Evolutionary conservation across 805 yeast genomes (phyloP).

Genomic region (Wickerhamiella spandovensis): DNA sequence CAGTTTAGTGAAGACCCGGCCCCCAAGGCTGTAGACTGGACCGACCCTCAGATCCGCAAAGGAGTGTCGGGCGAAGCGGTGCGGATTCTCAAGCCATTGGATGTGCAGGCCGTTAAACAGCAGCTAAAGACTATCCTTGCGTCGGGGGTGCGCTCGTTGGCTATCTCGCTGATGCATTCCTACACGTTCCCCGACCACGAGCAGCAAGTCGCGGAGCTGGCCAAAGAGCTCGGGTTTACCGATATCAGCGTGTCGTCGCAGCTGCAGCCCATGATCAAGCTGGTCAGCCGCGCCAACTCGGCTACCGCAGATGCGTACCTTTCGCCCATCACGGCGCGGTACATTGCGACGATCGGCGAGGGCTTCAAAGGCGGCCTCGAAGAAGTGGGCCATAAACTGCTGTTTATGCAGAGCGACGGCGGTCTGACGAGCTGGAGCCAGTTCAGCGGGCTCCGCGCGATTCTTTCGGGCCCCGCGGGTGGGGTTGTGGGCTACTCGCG

Average conservation of each 20-base stretch:
- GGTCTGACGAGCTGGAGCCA: conserved; percentile 75
- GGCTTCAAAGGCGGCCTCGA: conserved; percentile 46
- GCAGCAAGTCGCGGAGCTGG: conserved; percentile 41
- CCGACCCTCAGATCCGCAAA: conserved; percentile 28
- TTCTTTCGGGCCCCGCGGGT: conserved; percentile 94
- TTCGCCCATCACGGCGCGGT: conserved; percentile 63
- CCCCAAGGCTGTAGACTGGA: conserved; percentile 10
- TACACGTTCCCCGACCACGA: conserved; percentile 67
- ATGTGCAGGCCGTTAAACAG: conserved; percentile 30
- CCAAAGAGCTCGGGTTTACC: conserved; percentile 50
- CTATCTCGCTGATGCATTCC: conserved; percentile 59
- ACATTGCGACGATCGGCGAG: conserved; percentile 43
- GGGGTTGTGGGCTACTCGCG: conserved; percentile 90
- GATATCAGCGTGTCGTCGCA: conserved; percentile 57
- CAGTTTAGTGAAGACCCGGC: conserved; percentile 65
- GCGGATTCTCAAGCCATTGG: conserved; percentile 40
- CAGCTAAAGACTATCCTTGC: conserved; percentile 34
- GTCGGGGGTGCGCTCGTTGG: conserved; percentile 53
- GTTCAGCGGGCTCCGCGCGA: conserved; percentile 80
- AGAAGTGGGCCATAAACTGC: conserved; percentile 23
- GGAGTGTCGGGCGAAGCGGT: conserved; percentile 64
- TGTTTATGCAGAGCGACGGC: conserved; percentile 93
- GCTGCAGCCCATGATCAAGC: conserved; percentile 67
- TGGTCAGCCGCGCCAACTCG: conserved; percentile 62
- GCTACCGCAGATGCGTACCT: conserved; percentile 72